Base-by-base conservation (phyloP, 176 grass and related monocot species). In the Poa annua region DNA sequence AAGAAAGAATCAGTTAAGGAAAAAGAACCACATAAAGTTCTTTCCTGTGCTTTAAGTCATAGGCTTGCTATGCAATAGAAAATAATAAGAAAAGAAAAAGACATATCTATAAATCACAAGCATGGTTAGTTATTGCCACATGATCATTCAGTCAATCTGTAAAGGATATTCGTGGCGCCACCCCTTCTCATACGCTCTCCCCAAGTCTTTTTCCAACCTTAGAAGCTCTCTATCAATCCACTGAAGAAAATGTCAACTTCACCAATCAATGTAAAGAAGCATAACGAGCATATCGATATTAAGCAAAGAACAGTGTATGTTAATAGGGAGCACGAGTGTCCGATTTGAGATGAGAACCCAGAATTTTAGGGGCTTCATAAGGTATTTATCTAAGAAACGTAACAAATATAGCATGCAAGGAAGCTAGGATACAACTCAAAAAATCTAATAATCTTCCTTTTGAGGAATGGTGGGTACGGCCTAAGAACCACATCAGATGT, bases 161-260 rank as follows among this genome's bases (percentile, higher is more conserved):
- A 81, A 94, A 91, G 96, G 96, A 98, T 95, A 98, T 98, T 95
- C 80, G 77, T 16, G 38, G 35, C 64, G 87, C 85, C 84, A 91
- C 49, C 96, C 96, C 75, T 95, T 93, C 41, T 80, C 85, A 77
- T 91, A 71, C 16, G 90, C 90, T 70, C 11, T 47, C 66, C 77
- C 45, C 32, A 95, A 93, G 63, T 76, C 34, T 60, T 63, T 98
- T 82, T 87, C 84, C 54, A 98, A 61, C 74, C 67, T 93, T 74
- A 14, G 5, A 82, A 98, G 76, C 78, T 98, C 90, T 74, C 41
- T 88, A 45, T 86, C 79, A 79, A 98, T 87, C 96, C 96, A 91
- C 92, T 98, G 82, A 85, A 72, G 42, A 90, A 88, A 88, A 80
- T 66, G 17, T 45, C 24, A 77, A 54, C 75, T 64, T 63, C 9